Conservation (phyloP, 2,329 filamentous ascomycete species). For the Penicillium concentricum region DNA sequence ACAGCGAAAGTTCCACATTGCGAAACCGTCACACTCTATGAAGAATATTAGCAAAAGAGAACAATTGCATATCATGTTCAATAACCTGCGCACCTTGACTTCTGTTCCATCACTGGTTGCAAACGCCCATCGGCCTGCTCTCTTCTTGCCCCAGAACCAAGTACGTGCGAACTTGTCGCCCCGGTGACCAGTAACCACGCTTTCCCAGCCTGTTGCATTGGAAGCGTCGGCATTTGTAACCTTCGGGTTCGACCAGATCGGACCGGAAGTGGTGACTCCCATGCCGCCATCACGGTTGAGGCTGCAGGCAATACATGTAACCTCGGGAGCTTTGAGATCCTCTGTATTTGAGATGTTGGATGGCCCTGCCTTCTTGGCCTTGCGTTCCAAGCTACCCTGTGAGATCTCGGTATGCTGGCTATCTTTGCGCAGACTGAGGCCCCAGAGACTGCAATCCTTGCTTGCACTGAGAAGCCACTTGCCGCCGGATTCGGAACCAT, state of each 20-base stretch:
- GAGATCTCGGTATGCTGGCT: constrained; percentile 92
- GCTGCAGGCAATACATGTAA: constrained; percentile 87
- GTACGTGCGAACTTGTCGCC: constrained; percentile 82
- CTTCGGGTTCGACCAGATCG: constrained; percentile 79
- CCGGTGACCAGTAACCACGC: constrained; percentile 88
- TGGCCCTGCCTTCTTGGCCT: constrained; percentile 68
- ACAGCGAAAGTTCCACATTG: constrained; percentile 92
- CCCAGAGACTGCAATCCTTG: constrained; percentile 89
- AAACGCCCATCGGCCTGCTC: constrained; percentile 89
- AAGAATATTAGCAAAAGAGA: constrained; percentile 1
- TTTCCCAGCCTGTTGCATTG: constrained; percentile 90
- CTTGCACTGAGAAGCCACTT: constrained; percentile 95
- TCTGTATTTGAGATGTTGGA: constrained; percentile 16
- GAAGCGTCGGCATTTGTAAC: constrained; percentile 68
- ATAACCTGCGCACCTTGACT: constrained; percentile 53
- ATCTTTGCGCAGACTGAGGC: constrained; percentile 90
- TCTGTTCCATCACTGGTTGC: constrained; percentile 79
- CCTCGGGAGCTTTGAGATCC: constrained; percentile 79
- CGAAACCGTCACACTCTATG: constrained; percentile 78
- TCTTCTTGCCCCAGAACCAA: constrained; percentile 97
- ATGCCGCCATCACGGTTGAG: constrained; percentile 94
- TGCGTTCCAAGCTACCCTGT: constrained; percentile 83
- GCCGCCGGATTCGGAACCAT: constrained; percentile 81
- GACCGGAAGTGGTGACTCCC: constrained; percentile 73
- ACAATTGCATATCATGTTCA: background rate